Evolutionary conservation across 2,329 filamentous ascomycete genomes (phyloP), one percentile per base, ranked within the genome.

Genomic region (Sarocladium oryzae): DNA sequence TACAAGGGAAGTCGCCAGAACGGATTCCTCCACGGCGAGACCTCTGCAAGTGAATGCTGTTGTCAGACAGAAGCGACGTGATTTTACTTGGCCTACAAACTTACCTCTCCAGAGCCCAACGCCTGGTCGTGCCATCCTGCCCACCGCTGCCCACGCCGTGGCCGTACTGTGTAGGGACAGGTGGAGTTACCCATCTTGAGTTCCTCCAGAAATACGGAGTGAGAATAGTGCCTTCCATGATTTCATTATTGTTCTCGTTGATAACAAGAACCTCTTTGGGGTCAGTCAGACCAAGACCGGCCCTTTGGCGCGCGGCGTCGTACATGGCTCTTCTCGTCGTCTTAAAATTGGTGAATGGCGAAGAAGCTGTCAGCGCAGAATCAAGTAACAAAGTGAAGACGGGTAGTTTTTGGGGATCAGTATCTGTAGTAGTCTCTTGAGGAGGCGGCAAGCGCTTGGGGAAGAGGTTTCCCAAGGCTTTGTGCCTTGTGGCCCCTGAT

Each of bases 221-320:
- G 1, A 87, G 91, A 15, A 87, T 78, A 54, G 86, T 91, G 8
- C 89, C 89, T 66, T 97, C 92, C 79, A 95, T 95, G 32, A 96
- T 69, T 46, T 84, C 78, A 1, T 76, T 76, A 24, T 79, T 71
- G 4, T 65, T 56, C 1, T 62, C 63, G 60, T 88, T 89, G 56
- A 87, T 76, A 2, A 96, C 68, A 18, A 97, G 72, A 4, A 96
- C 88, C 65, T 97, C 92, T 49, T 78, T 76, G 36, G 69, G 65
- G 33, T 79, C 76, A 0, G 68, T 61, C 8, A 65, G 68, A 38
- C 55, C 62, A 45, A 92, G 81, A 0, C 71, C 70, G 1, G 77
- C 79, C 13, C 88, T 77, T 23, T 69, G 61, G 8, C 90, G 80
- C 1, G 89, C 88, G 2, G 70, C 71, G 41, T 87, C 80, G 65